Conservation (phyloP, 164 flowering plant genomes). For the Chloranthus sessilifolius region DNA sequence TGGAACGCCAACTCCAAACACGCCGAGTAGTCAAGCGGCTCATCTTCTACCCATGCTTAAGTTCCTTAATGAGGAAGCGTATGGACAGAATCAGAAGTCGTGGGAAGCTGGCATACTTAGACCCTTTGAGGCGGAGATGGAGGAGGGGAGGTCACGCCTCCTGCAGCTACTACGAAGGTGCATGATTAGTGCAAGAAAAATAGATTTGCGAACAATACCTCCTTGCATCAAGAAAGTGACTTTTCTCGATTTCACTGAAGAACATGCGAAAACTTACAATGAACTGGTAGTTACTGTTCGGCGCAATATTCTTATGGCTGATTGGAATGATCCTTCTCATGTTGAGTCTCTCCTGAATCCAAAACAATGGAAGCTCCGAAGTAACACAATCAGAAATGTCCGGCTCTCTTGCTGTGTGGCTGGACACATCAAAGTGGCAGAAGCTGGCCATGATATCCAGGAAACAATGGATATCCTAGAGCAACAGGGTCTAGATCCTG, state of each 20-base stretch:
- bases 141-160: slow-evolving; percentile 77
- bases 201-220: slow-evolving; percentile 72
- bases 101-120: slow-evolving; percentile 90
- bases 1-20: slow-evolving; percentile 95
- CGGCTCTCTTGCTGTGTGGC: slow-evolving; percentile 97
- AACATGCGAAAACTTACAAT: slow-evolving; percentile 88
- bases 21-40: slow-evolving; percentile 87
- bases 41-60: slow-evolving; percentile 84
- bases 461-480: slow-evolving; percentile 93
- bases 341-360: slow-evolving; percentile 92
- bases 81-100: slow-evolving; percentile 69
- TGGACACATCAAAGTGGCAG: slow-evolving; percentile 85
- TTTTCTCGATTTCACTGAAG: slow-evolving; percentile 60
- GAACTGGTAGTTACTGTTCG: slow-evolving; percentile 90
- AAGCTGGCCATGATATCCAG: slow-evolving; percentile 86
- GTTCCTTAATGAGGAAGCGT: slow-evolving; percentile 86
- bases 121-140: slow-evolving; percentile 94
- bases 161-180: slow-evolving; percentile 69
- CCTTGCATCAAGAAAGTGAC: slow-evolving; percentile 85
- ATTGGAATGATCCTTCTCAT: slow-evolving; percentile 98
- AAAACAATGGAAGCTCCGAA: slow-evolving; percentile 93
- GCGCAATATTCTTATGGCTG: slow-evolving; percentile 91
- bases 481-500: slow-evolving; percentile 63
- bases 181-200: slow-evolving; percentile 96
- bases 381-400: slow-evolving; percentile 69